Conservation (phyloP, 202 grass and related monocot genomes). For the Elaeis oleifera region DNA sequence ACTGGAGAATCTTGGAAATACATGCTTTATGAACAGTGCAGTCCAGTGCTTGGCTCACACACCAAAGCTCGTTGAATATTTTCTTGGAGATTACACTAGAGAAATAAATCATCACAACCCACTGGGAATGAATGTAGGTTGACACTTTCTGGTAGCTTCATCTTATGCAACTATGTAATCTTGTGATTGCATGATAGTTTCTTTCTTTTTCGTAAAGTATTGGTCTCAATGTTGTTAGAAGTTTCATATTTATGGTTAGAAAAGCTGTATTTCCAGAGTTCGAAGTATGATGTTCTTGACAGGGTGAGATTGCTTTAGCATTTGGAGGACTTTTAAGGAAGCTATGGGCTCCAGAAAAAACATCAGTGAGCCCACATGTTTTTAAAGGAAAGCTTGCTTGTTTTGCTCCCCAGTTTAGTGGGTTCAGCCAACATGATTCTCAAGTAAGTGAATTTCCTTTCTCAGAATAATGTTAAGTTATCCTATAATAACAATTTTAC, state of each 20-base stretch:
- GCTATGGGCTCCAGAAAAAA: slow-evolving; percentile 64
- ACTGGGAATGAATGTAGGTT: slow-evolving; percentile 85
- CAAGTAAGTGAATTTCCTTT: slow-evolving; percentile 44
- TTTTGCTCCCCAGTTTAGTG: slow-evolving; percentile 90
- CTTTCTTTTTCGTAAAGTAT: background rate
- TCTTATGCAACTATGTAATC: background rate
- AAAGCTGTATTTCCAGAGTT: no score
- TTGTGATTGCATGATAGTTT: slow-evolving; percentile 3
- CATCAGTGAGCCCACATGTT: slow-evolving; percentile 46
- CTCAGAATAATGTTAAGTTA: background rate
- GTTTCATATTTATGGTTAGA: no score
- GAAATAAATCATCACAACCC: slow-evolving; percentile 86
- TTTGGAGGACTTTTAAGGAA: slow-evolving; percentile 81
- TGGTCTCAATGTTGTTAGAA: no score
- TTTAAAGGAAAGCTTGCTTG: slow-evolving; percentile 86
- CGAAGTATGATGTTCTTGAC: slow-evolving; percentile 12
- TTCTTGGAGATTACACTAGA: slow-evolving; percentile 69
- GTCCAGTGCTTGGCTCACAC: slow-evolving; percentile 96
- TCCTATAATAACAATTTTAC: background rate
- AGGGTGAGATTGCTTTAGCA: slow-evolving; percentile 98
- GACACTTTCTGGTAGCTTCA: slow-evolving; percentile 1
- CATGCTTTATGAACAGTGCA: slow-evolving; percentile 98
- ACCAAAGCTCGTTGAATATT: slow-evolving; percentile 78
- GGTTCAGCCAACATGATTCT: slow-evolving; percentile 99
- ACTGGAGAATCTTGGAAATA: slow-evolving; percentile 97